phyloP scores from a whole-genome alignment of 345 rosid genomes.

The Firmiana major region DNA sequence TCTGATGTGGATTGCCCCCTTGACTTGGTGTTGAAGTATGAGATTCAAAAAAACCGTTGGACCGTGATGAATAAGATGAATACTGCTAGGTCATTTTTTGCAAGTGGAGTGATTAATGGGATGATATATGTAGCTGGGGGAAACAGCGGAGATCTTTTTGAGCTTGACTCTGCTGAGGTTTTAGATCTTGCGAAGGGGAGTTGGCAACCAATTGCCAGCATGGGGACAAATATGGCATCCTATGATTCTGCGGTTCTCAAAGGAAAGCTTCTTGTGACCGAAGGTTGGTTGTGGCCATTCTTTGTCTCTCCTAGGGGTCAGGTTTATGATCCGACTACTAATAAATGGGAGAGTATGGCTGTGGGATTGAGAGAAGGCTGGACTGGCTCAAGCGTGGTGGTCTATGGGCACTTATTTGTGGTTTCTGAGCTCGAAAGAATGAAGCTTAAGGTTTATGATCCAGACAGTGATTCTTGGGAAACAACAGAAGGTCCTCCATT shows the following conservation, averaged over 20 bases:
- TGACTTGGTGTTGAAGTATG: slow-evolving; percentile 72
- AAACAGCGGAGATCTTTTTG: slow-evolving; percentile 58
- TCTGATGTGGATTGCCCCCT: slow-evolving; percentile 77
- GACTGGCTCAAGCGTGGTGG: slow-evolving; percentile 88
- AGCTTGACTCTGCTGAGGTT: slow-evolving; percentile 75
- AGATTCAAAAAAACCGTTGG: slow-evolving; percentile 80
- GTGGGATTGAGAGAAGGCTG: slow-evolving; percentile 84
- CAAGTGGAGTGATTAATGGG: slow-evolving; percentile 64
- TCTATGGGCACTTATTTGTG: slow-evolving; percentile 63
- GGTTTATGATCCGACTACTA: slow-evolving; percentile 66
- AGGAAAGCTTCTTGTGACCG: slow-evolving; percentile 79
- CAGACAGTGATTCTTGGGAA: slow-evolving; percentile 69
- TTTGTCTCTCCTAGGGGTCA: slow-evolving; percentile 80
- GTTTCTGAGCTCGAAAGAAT: slow-evolving; percentile 83
- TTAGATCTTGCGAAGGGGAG: slow-evolving; percentile 62
- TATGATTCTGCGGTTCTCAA: slow-evolving; percentile 77
- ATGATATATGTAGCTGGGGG: slow-evolving; percentile 86
- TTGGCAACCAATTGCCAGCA: slow-evolving; percentile 57
- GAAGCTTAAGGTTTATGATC: slow-evolving; percentile 84
- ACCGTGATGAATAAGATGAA: slow-evolving; percentile 61
- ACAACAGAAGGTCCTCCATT: slow-evolving; percentile 62
- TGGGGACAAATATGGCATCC: slow-evolving; percentile 78
- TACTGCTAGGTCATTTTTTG: slow-evolving; percentile 73
- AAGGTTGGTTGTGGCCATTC: slow-evolving; percentile 97
- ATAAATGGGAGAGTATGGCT: slow-evolving; percentile 75